phyloP scores from a whole-genome alignment of 768 basidiomycete genomes.

The Lentinula detonsa region DNA sequence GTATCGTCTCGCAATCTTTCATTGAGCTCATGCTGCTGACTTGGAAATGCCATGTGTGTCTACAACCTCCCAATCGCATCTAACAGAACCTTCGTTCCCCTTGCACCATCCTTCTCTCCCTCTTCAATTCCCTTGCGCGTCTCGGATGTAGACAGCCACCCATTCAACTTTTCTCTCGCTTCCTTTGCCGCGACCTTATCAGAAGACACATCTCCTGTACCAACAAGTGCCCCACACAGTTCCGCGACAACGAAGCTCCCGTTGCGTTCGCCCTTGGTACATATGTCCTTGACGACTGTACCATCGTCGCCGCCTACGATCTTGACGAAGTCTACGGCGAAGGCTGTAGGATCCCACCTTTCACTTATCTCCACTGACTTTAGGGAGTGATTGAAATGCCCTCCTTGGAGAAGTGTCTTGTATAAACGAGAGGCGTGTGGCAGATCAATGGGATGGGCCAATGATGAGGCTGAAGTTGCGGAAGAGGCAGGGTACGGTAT shows the following conservation, averaged over 20 bases:
- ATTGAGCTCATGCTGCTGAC: no score
- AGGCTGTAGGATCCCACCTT: slow-evolving; percentile 51
- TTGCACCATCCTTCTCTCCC: slow-evolving; percentile 49
- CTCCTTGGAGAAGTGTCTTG: slow-evolving; percentile 87
- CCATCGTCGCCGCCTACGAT: slow-evolving; percentile 49
- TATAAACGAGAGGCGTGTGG: slow-evolving; percentile 80
- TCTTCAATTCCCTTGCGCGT: slow-evolving; percentile 39
- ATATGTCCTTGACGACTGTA: slow-evolving; percentile 42
- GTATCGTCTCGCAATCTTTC: no score
- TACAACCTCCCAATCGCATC: slow-evolving; percentile 42
- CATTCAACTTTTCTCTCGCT: slow-evolving; percentile 39
- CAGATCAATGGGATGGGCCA: slow-evolving; percentile 60
- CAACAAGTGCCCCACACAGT: slow-evolving; percentile 52
- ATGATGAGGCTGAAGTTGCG: slow-evolving; percentile 30
- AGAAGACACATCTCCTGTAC: slow-evolving; percentile 3
- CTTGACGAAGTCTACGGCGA: slow-evolving; percentile 54
- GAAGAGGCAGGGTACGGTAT: slow-evolving; percentile 47
- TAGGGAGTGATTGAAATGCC: slow-evolving; percentile 70
- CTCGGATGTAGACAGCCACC: slow-evolving; percentile 50
- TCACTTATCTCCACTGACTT: slow-evolving; percentile 45
- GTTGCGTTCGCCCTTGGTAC: slow-evolving; percentile 43
- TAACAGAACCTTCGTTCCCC: slow-evolving; percentile 67
- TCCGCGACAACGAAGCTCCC: slow-evolving; percentile 77
- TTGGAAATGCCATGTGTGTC: not conserved
- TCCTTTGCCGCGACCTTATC: slow-evolving; percentile 26